phyloP scores from a whole-genome alignment of 257 asterid species.

The Nyctanthes arbortristis region DNA sequence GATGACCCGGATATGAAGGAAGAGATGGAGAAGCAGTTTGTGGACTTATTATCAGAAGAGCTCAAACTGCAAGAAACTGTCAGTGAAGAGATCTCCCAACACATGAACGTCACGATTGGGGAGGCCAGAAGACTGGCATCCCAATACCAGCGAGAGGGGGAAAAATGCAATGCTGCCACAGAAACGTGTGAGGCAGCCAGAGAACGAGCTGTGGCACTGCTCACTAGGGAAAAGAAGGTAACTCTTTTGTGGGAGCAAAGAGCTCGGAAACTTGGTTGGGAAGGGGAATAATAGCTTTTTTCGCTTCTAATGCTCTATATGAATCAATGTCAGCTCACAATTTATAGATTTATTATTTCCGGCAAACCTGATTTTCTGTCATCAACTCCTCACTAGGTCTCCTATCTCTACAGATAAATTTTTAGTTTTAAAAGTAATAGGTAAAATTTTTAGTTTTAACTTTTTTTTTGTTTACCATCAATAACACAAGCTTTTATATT shows the following conservation, averaged over 20 bases:
- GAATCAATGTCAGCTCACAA: conserved; percentile 11
- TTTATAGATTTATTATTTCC: conserved; percentile 17
- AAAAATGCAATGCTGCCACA: conserved; percentile 82
- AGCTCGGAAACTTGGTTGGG: conserved; percentile 88
- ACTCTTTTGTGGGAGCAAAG: conserved; percentile 78
- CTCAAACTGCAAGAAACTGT: conserved; percentile 76
- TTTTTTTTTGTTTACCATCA: too few species aligned
- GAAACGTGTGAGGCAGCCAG: conserved; percentile 94
- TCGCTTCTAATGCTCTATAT: background rate
- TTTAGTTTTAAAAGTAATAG: too few species aligned
- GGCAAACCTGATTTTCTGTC: conserved; percentile 11
- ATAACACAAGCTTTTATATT: too few species aligned
- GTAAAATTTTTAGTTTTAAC: too few species aligned
- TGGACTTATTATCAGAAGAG: conserved; percentile 87
- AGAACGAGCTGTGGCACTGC: conserved; percentile 66
- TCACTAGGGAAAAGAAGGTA: conserved; percentile 72
- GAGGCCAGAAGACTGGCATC: conserved; percentile 86
- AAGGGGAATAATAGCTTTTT: conserved; percentile 46
- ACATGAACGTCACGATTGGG: conserved; percentile 75
- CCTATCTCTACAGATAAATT: too few species aligned
- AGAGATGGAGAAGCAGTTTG: conserved; percentile 92
- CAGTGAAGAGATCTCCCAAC: conserved; percentile 62
- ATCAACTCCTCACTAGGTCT: background rate
- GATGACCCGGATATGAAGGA: conserved; percentile 91
- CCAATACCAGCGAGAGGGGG: conserved; percentile 85